A percentile compares a stretch with the other conserved stretches of the same genome.
Conservation (phyloP, 805 yeast species). For the Ogataea pilisensis region DNA sequence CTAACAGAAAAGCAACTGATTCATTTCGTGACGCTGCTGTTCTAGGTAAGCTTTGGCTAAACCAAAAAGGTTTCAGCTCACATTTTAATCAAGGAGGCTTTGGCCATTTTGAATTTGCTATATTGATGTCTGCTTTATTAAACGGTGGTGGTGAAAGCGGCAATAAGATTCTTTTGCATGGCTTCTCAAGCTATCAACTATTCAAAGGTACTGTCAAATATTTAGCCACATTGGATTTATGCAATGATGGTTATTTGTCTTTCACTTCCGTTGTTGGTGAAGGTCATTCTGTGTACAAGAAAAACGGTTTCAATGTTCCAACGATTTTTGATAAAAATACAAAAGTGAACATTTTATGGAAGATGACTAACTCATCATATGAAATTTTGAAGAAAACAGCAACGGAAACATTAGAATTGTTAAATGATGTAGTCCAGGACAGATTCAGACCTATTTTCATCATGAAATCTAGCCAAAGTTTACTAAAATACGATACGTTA, state of each 20-base stretch:
- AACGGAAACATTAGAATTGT: slow-evolving; percentile 55
- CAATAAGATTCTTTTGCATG: slow-evolving; percentile 72
- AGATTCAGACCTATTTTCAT: slow-evolving; percentile 77
- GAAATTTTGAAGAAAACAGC: slow-evolving; percentile 62
- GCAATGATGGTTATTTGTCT: slow-evolving; percentile 58
- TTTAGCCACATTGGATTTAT: slow-evolving; percentile 74
- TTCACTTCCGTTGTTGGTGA: slow-evolving; percentile 57
- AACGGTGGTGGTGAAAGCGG: slow-evolving; percentile 80
- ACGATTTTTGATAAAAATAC: slow-evolving; percentile 71
- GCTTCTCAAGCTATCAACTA: slow-evolving; percentile 88
- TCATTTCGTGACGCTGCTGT: slow-evolving; percentile 84
- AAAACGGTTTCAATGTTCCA: slow-evolving; percentile 66
- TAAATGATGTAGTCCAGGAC: slow-evolving; percentile 79
- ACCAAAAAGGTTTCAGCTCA: slow-evolving; percentile 78
- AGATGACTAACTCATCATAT: slow-evolving; percentile 69
- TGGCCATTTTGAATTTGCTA: slow-evolving; percentile 87
- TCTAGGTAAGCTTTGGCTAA: slow-evolving; percentile 85
- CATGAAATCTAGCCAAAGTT: slow-evolving; percentile 47
- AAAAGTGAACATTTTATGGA: slow-evolving; percentile 77
- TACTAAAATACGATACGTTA: slow-evolving; percentile 63
- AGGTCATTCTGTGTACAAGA: slow-evolving; percentile 39
- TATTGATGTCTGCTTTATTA: slow-evolving; percentile 73
- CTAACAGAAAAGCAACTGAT: slow-evolving; percentile 69
- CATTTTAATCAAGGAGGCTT: slow-evolving; percentile 67
- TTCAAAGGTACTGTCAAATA: slow-evolving; percentile 85